Base-by-base conservation (phyloP, 2,329 filamentous ascomycete genomes). In the Mycosphaerella sp. region DNA sequence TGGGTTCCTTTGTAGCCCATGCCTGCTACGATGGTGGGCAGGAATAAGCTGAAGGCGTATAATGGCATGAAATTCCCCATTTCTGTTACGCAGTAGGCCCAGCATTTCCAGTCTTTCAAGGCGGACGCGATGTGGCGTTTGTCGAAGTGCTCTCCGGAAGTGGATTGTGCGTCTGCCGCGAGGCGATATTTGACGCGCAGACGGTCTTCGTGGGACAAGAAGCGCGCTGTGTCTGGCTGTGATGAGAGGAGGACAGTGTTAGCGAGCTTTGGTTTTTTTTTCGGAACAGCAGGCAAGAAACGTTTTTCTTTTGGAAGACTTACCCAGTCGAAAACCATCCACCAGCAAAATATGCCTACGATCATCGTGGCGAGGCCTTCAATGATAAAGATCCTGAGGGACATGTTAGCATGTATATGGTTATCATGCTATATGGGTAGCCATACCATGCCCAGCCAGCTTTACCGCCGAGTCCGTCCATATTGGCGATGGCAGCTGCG, bases 81-180 rank as follows among this genome's bases (percentile, higher is more conserved):
- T 65, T 89, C 91, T 50, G 89, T 83, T 40, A 86, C 68, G 68
- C 86, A 85, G 13, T 53, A 53, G 3, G 50, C 73, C 69, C 82
- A 91, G 32, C 85, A 93, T 73, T 94, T 94, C 84, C 86, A 93
- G 64, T 94, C 88, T 52, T 78, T 84, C 12, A 90, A 35, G 7
- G 59, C 55, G 27, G 59, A 55, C 16, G 41, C 42, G 34, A 62
- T 46, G 44, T 61, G 59, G 21, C 52, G 57, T 36, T 51, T 55
- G 25, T 60, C 54, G 45, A 59, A 61, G 13, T 62, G 56, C 17
- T 62, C 60, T 58, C 82, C 77, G 9, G 49, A 41, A 30, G 50
- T 56, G 14, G 50, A 50, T 37, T 57, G 56, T 17, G 59, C 57
- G 49, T 63, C 60, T 9, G 46, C 44, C 6, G 52, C 45, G 14